Evolutionary conservation across 495 filamentous ascomycete genomes (phyloP), one percentile per base, ranked within the genome.

Genomic region (Extremus antarcticus): DNA sequence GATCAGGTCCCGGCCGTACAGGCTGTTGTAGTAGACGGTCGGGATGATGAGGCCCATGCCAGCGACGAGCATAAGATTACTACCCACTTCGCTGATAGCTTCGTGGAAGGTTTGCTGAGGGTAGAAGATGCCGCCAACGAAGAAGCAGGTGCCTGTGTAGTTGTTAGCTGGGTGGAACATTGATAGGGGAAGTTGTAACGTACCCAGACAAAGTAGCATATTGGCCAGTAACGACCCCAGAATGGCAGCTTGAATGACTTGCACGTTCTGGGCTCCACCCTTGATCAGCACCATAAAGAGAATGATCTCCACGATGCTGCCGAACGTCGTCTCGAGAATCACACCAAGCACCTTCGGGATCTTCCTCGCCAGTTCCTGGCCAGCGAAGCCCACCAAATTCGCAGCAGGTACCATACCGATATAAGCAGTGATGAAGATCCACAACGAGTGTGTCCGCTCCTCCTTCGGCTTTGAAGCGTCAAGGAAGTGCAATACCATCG

Each of bases 331-430:
- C 48, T 64, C 61, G 20, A 64, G 47, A 35, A 64, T 54, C 35
- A 64, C 55, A 22, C 61, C 61, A 0, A 49, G 22, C 9, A 64
- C 61, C 32, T 60, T 64, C 1, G 61, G 61, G 13, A 64, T 25
- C 54, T 64, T 92, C 57, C 84, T 76, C 0, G 86, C 83, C 56
- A 94, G 68, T 65, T 94, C 86, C 60, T 87, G 81, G 4, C 87
- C 86, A 4, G 86, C 85, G 64, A 95, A 95, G 0, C 88, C 88
- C 24, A 95, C 76, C 48, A 95, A 68, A 60, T 95, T 95, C 45
- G 90, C 90, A 25, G 84, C 82, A 2, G 90, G 90, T 3, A 95
- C 78, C 84, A 97, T 96, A 49, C 83, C 84, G 35, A 88, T 76
- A 47, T 88, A 88, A 49, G 83, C 84, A 58, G 86, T 77, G 38